Conservation (phyloP, 805 yeast species). For the Saccharomyces mikatae region DNA sequence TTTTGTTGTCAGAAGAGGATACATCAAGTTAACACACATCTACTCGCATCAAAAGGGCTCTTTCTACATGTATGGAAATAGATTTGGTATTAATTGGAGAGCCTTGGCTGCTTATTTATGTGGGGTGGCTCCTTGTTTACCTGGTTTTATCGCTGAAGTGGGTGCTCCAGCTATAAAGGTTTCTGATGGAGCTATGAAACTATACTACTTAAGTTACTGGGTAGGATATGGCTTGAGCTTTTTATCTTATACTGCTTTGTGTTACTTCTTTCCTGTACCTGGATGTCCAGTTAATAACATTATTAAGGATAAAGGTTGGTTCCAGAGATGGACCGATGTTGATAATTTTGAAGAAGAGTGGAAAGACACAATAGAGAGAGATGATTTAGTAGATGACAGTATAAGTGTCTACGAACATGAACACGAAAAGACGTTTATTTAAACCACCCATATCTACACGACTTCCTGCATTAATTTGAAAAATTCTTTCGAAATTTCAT, state of each 20-base stretch:
- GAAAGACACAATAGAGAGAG: slow-evolving; percentile 6
- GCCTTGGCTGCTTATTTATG: slow-evolving; percentile 57
- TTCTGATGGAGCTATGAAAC: slow-evolving; percentile 64
- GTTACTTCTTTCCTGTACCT: slow-evolving; percentile 45
- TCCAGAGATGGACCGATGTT: slow-evolving; percentile 52
- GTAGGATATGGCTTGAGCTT: slow-evolving; percentile 62
- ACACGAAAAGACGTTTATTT: slow-evolving; percentile 1
- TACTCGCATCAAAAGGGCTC: slow-evolving; percentile 38
- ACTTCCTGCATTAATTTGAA: not conserved
- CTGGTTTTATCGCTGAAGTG: slow-evolving; percentile 42
- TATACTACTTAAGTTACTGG: slow-evolving; percentile 66
- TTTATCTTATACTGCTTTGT: slow-evolving; percentile 44
- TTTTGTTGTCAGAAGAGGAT: slow-evolving; percentile 63
- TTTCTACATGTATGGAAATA: slow-evolving; percentile 45
- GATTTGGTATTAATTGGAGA: slow-evolving; percentile 64
- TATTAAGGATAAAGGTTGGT: slow-evolving; percentile 49
- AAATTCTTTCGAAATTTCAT: not conserved
- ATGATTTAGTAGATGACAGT: slow-evolving; percentile 1
- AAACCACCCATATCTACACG: not conserved
- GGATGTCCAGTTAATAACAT: slow-evolving; percentile 35
- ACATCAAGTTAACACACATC: slow-evolving; percentile 51
- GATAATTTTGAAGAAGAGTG: slow-evolving; percentile 47
- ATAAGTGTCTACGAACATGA: slow-evolving; percentile 1
- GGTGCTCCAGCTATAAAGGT: slow-evolving; percentile 45
- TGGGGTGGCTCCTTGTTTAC: slow-evolving; percentile 34